Evolutionary conservation across 495 filamentous ascomycete genomes (phyloP).

Genomic region (Cudoniella acicularis): DNA sequence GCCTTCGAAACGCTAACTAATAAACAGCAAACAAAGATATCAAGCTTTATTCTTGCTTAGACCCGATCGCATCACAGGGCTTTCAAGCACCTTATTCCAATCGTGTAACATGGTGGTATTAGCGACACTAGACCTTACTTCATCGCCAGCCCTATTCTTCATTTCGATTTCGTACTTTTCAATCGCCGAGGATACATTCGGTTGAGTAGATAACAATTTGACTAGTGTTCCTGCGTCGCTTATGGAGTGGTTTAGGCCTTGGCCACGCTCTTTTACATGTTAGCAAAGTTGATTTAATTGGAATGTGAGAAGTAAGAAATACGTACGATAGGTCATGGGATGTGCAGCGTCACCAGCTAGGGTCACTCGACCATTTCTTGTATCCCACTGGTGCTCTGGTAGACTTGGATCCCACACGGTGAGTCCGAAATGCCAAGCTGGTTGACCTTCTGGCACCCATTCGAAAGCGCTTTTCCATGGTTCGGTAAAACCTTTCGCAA

Average conservation of each 20-base stretch:
- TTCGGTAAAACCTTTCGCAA: constrained; percentile 31
- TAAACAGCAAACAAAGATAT: too few relatives aligned
- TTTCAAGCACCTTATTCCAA: constrained; percentile 35
- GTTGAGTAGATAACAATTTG: constrained; percentile 29
- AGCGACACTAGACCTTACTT: constrained; percentile 36
- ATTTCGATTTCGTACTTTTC: constrained; percentile 45
- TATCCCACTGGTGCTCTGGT: constrained; percentile 42
- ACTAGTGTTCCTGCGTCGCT: constrained; percentile 40
- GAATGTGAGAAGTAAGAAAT: background rate
- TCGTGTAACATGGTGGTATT: constrained; percentile 44
- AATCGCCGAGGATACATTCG: constrained; percentile 25
- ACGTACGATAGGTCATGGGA: constrained; percentile 61
- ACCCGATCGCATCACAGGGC: constrained; percentile 27
- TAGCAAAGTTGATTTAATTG: too few relatives aligned
- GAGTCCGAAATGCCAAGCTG: constrained; percentile 33
- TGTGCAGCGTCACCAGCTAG: constrained; percentile 60
- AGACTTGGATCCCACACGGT: constrained; percentile 38
- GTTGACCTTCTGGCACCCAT: constrained; percentile 41
- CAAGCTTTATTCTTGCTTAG: too few relatives aligned
- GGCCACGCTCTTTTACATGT: constrained; percentile 40
- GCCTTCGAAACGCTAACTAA: too few relatives aligned
- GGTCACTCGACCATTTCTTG: constrained; percentile 40
- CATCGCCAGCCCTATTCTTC: constrained; percentile 41
- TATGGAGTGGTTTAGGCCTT: constrained; percentile 49
- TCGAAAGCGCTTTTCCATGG: constrained; percentile 39